Conservation (phyloP, 2,329 filamentous ascomycete genomes). For the Ophiosphaerella korrae region DNA sequence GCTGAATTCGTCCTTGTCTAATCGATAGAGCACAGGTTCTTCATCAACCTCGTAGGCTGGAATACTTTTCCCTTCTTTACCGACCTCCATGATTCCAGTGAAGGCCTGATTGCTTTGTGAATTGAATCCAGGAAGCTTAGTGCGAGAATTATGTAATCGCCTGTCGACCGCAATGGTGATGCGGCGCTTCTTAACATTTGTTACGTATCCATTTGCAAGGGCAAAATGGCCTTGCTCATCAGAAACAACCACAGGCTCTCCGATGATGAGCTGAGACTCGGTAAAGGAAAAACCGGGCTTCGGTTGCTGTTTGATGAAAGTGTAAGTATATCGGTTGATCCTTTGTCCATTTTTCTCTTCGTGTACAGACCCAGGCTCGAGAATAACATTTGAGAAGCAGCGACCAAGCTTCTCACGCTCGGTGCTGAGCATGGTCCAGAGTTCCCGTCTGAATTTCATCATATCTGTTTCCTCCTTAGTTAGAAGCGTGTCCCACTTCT, state of each 20-base stretch:
- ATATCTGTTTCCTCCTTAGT: constrained; percentile 94
- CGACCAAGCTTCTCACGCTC: constrained; percentile 87
- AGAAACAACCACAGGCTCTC: constrained; percentile 94
- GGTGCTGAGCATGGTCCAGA: constrained; percentile 93
- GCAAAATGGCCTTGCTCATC: constrained; percentile 96
- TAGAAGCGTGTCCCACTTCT: constrained; percentile 90
- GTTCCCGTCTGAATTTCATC: constrained; percentile 82
- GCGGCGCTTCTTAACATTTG: constrained; percentile 72
- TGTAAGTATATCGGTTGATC: constrained; percentile 91
- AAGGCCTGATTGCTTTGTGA: constrained; percentile 81
- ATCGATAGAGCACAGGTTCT: constrained; percentile 71
- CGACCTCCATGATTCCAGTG: constrained; percentile 87
- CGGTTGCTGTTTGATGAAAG: constrained; percentile 73
- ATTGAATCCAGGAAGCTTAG: constrained; percentile 76
- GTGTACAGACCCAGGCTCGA: constrained; percentile 75
- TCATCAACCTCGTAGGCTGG: constrained; percentile 50
- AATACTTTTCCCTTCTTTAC: constrained; percentile 54
- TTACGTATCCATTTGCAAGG: constrained; percentile 88
- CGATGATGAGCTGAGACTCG: constrained; percentile 84
- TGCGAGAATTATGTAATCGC: constrained; percentile 82
- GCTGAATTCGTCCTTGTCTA: constrained; percentile 98
- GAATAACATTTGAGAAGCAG: constrained; percentile 86
- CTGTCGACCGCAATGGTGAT: constrained; percentile 92
- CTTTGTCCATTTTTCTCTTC: constrained; percentile 74
- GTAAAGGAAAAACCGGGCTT: constrained; percentile 76